phyloP scores from a whole-genome alignment of 495 filamentous ascomycete genomes.

The Podospora tetraspora region DNA sequence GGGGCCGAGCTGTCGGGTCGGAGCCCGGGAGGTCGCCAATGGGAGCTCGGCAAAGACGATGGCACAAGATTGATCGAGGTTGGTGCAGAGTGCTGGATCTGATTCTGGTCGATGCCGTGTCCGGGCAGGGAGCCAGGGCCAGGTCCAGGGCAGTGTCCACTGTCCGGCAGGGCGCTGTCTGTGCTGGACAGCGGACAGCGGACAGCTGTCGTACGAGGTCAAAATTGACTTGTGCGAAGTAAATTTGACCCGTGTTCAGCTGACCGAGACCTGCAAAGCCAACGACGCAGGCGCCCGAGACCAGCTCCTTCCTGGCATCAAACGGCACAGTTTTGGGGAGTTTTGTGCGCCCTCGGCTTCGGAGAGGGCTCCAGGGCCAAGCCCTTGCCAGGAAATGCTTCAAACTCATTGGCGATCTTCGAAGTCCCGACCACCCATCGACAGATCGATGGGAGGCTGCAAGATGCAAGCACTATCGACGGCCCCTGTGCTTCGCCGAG shows the following conservation, averaged over 20 bases:
- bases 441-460: background rate
- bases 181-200: too few species aligned
- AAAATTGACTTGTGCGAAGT: background rate
- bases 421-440: background rate
- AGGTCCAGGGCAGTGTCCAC: background rate
- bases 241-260: background rate
- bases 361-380: background rate
- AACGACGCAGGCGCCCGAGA: background rate
- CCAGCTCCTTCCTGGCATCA: background rate
- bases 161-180: too few species aligned
- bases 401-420: background rate
- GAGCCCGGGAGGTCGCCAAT: background rate
- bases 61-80: background rate
- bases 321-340: background rate
- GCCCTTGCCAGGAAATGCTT: background rate
- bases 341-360: conserved; percentile 2
- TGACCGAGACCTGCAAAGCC: background rate
- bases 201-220: background rate
- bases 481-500: background rate
- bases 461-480: background rate
- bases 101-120: background rate
- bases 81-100: background rate
- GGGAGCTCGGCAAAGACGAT: background rate
- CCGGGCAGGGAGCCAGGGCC: background rate
- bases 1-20: background rate